Evolutionary conservation across 805 yeast genomes (phyloP).

Genomic region (Lipomyces lipofer): DNA sequence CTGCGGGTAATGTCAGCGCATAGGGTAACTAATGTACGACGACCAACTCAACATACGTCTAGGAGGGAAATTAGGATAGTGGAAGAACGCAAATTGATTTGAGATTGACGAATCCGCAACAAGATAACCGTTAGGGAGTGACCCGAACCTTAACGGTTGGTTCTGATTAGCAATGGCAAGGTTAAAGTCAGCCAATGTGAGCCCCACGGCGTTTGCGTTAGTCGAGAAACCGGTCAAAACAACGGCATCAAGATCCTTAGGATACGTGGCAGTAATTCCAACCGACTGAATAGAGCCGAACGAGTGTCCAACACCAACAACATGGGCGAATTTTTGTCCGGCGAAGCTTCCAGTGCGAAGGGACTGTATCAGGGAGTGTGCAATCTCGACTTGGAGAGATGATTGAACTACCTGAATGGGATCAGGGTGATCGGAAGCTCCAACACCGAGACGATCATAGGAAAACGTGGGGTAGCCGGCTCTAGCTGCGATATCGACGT

Average conservation of each 20-base stretch:
- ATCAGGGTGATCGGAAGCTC: neutral
- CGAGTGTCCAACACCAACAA: neutral
- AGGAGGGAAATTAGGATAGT: neutral
- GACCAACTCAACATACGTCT: neutral
- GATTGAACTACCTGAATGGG: neutral
- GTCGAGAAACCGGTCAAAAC: neutral
- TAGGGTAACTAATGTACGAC: neutral
- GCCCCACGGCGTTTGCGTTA: neutral
- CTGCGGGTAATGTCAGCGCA: neutral
- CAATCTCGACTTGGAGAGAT: neutral
- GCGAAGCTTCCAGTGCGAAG: neutral
- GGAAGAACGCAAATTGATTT: neutral
- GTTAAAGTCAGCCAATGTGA: neutral
- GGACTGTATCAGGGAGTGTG: neutral
- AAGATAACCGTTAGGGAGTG: neutral
- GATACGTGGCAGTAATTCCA: neutral
- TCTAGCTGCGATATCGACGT: neutral
- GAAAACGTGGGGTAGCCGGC: conserved; percentile 1
- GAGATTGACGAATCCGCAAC: neutral
- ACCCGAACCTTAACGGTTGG: neutral
- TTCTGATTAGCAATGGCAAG: neutral
- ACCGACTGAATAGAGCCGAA: neutral
- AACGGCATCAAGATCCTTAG: neutral
- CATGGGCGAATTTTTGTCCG: neutral
- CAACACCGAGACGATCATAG: neutral